A percentile compares a stretch with the other conserved stretches of the same genome.
These are phyloP conservation scores for Phytophthora cryptogea DNA, from an alignment of 352 stramenopile species.

Conservation along the genomic window DNA sequence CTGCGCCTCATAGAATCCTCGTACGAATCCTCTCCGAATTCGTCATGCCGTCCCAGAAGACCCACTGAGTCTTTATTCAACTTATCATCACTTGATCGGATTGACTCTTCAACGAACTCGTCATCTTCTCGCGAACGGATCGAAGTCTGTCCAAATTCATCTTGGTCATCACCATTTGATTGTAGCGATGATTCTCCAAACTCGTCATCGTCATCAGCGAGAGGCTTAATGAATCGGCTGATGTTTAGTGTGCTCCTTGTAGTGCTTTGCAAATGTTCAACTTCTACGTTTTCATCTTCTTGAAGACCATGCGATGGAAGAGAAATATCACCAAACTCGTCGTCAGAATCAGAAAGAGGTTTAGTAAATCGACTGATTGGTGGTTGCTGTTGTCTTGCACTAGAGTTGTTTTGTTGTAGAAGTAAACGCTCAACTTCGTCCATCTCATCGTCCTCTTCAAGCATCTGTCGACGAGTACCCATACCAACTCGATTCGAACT, in stretches of 20 bases:
- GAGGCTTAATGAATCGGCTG: neutral
- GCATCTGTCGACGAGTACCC: slow-evolving; percentile 7
- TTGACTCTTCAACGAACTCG: slow-evolving; percentile 10
- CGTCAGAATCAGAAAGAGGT: slow-evolving; percentile 4
- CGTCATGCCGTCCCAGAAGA: slow-evolving; percentile 2
- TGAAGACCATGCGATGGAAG: slow-evolving; percentile 2
- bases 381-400: slow-evolving; percentile 1
- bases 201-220: slow-evolving; percentile 8
- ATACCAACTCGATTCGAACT: slow-evolving; percentile 20
- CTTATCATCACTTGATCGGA: slow-evolving; percentile 3
- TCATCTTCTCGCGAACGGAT: slow-evolving; percentile 9
- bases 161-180: neutral
- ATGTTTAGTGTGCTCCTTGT: neutral
- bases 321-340: slow-evolving; percentile 12
- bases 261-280: neutral
- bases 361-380: neutral
- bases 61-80: neutral
- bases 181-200: slow-evolving; percentile 8
- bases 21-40: slow-evolving; percentile 12
- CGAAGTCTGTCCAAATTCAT: slow-evolving; percentile 16
- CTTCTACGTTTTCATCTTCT: neutral
- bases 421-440: slow-evolving; percentile 35
- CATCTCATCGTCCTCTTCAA: slow-evolving; percentile 40
- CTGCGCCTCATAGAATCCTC: neutral
- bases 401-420: slow-evolving; percentile 22